These are phyloP conservation scores for Tetracentron sinense DNA, from an alignment of 164 flowering plant species.

Conservation along the genomic window DNA sequence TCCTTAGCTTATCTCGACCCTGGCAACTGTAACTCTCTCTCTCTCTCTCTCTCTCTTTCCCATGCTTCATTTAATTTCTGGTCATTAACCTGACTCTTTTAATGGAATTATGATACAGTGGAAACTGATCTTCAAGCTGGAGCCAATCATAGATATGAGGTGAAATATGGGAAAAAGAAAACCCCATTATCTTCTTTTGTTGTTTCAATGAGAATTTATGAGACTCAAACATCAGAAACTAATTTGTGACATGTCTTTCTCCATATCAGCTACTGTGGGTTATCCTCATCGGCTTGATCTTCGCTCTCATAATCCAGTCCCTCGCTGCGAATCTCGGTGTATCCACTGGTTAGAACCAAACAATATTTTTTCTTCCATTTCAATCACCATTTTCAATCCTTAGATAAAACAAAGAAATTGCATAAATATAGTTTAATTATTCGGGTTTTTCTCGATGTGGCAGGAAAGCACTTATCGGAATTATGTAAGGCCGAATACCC, in stretches of 20 bases:
- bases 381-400: too few relatives aligned
- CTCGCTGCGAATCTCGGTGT: constrained; percentile 93
- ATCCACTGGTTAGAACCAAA: constrained; percentile 48
- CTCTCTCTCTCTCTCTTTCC: constrained; percentile 10
- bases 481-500: constrained; percentile 70
- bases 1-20: constrained; percentile 78
- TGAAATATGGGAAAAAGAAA: constrained; percentile 10
- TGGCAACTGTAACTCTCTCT: constrained; percentile 49
- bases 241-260: neutral
- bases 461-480: constrained; percentile 79
- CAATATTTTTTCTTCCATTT: neutral
- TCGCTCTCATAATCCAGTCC: constrained; percentile 86
- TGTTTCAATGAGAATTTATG: too few relatives aligned
- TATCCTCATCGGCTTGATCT: constrained; percentile 64
- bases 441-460: too few relatives aligned
- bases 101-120: constrained; percentile 39
- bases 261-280: constrained; percentile 78
- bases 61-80: neutral
- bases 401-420: too few relatives aligned
- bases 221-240: too few relatives aligned
- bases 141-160: constrained; percentile 68
- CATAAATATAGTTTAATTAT: too few relatives aligned
- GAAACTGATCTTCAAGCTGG: constrained; percentile 87
- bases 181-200: neutral
- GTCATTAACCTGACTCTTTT: neutral